Percentiles rank a stretch among this genome's conserved stretches.
Conservation (phyloP, 805 yeast species). For the Yarrowia sp. region DNA sequence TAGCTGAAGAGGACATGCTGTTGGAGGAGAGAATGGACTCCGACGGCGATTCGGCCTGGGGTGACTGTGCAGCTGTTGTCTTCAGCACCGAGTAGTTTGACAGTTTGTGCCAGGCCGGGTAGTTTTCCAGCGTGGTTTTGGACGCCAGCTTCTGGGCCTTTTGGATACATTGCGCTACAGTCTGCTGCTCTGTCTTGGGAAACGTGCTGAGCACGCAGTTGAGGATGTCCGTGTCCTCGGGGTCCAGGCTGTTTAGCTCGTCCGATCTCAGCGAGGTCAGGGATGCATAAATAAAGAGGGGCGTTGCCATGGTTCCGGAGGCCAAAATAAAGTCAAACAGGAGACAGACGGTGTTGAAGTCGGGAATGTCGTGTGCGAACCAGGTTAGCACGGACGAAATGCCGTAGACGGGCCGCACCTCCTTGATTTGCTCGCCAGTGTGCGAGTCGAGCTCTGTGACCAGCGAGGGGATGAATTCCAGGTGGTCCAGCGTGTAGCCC, state of each 20-base stretch:
- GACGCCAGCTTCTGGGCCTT: not conserved
- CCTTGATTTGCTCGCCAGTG: constrained; percentile 27
- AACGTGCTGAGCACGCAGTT: constrained; percentile 37
- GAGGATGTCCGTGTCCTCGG: constrained; percentile 43
- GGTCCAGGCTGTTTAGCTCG: constrained; percentile 42
- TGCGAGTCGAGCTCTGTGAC: constrained; percentile 48
- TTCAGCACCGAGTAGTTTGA: constrained; percentile 18
- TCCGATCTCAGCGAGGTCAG: constrained; percentile 51
- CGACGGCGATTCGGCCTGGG: constrained; percentile 10
- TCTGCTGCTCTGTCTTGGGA: not conserved
- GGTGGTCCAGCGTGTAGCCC: constrained; percentile 61
- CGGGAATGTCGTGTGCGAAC: constrained; percentile 66
- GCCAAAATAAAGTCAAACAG: constrained; percentile 71
- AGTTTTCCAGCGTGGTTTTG: constrained; percentile 9
- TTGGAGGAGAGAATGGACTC: not conserved
- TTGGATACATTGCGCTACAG: constrained; percentile 1
- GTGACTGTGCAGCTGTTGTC: constrained; percentile 12
- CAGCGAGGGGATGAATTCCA: constrained; percentile 63
- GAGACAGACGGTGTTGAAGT: constrained; percentile 49
- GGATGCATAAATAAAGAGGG: constrained; percentile 58
- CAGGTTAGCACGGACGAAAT: constrained; percentile 75
- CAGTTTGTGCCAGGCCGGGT: constrained; percentile 15
- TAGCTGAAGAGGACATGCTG: constrained; percentile 4
- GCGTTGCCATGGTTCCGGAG: constrained; percentile 51
- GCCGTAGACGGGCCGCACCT: constrained; percentile 61